phyloP scores from a whole-genome alignment of 2,329 filamentous ascomycete genomes.

The Simplicillium aogashimaense region DNA sequence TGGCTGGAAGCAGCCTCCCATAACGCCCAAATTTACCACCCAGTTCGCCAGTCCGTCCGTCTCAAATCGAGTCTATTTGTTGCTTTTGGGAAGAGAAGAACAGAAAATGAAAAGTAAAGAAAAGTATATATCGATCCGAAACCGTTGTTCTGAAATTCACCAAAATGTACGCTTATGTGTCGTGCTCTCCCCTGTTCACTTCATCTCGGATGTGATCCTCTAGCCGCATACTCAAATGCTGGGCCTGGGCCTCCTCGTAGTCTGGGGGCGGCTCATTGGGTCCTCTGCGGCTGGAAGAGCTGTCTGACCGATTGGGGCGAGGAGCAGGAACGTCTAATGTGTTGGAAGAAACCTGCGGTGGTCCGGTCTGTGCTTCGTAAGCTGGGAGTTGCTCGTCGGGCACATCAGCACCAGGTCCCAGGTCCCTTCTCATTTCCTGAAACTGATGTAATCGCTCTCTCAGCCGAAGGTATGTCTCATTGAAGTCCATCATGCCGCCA shows the following conservation, averaged over 20 bases:
- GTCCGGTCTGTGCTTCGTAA: conserved; percentile 54
- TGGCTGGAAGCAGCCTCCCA: neutral
- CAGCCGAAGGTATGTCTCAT: conserved; percentile 70
- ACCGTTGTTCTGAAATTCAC: neutral
- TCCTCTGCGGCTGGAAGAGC: conserved; percentile 27
- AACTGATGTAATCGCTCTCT: conserved; percentile 77
- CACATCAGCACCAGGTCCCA: conserved; percentile 52
- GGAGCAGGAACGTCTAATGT: conserved; percentile 12
- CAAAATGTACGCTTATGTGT: conserved; percentile 12
- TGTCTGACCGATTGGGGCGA: conserved; percentile 21
- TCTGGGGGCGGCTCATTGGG: conserved; percentile 75
- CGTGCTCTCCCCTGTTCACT: conserved; percentile 45
- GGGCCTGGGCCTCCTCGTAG: conserved; percentile 85
- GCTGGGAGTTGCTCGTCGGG: conserved; percentile 81
- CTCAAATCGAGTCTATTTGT: neutral
- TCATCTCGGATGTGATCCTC: conserved; percentile 67
- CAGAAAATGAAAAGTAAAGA: no score
- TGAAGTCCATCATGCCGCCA: conserved; percentile 89
- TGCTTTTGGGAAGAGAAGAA: no score
- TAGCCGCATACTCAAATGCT: conserved; percentile 46
- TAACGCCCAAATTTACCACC: neutral
- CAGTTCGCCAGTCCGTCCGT: neutral
- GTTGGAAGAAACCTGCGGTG: conserved; percentile 17
- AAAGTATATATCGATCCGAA: neutral
- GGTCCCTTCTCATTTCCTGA: conserved; percentile 62